Conservation (phyloP, 129 eudicot genomes). For the Pittosporum tobira region DNA sequence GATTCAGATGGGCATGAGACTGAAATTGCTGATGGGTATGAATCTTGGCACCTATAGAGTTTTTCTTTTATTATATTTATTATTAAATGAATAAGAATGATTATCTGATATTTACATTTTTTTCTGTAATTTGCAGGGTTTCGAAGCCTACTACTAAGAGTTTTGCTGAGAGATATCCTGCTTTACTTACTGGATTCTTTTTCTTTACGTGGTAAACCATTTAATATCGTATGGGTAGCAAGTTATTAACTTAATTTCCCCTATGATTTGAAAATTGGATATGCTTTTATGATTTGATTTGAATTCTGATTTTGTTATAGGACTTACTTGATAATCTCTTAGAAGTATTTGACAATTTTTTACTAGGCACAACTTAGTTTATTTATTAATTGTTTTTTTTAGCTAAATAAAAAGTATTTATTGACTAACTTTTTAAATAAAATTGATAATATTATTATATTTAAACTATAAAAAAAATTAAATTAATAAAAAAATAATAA, state of each 20-base stretch:
- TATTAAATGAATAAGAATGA: not conserved
- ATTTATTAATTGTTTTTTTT: no score
- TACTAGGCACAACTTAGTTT: no score
- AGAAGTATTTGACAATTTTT: no score
- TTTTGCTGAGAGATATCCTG: conserved; percentile 39
- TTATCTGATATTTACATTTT: not conserved
- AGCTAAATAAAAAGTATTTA: no score
- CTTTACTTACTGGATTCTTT: conserved; percentile 50
- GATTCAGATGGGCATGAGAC: conserved; percentile 45
- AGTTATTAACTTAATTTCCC: not conserved
- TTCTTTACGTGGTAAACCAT: conserved; percentile 51
- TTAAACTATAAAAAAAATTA: no score
- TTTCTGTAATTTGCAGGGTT: conserved; percentile 18
- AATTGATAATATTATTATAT: no score
- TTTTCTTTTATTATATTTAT: not conserved
- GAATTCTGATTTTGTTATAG: no score
- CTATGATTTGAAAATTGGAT: no score
- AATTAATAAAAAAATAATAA: no score
- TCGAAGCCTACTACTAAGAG: conserved; percentile 28
- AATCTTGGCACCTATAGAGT: not conserved
- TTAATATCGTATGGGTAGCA: not conserved
- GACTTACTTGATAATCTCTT: no score
- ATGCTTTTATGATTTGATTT: no score
- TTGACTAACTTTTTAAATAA: no score
- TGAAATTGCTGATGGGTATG: conserved; percentile 46